Evolutionary conservation across 441 rosid species (phyloP).

Genomic region (Melastoma candidum): DNA sequence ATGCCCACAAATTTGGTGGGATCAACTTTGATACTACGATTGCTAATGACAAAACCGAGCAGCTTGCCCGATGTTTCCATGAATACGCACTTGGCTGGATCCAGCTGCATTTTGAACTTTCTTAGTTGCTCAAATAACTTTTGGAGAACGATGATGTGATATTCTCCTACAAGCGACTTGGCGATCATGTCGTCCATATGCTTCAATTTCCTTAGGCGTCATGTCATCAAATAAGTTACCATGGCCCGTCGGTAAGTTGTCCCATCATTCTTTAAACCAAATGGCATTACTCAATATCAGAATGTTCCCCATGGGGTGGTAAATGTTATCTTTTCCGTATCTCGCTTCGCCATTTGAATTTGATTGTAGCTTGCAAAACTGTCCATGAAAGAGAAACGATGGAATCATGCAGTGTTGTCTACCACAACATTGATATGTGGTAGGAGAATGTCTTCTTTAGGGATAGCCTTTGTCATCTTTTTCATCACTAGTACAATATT

Average conservation of each 20-base stretch:
- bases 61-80: neutral
- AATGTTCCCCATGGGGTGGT: neutral
- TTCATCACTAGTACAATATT: too few species aligned
- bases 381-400: slow-evolving; percentile 1
- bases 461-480: neutral
- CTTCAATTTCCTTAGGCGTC: too few species aligned
- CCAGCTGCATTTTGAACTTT: neutral
- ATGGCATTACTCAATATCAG: slow-evolving; percentile 2
- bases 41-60: neutral
- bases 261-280: slow-evolving; percentile 2
- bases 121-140: neutral
- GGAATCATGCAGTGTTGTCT: neutral
- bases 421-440: slow-evolving; percentile 4
- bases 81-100: neutral
- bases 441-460: slow-evolving; percentile 1
- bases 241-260: slow-evolving; percentile 1
- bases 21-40: neutral
- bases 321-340: slow-evolving; percentile 1
- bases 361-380: neutral
- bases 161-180: too few species aligned
- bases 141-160: too few species aligned
- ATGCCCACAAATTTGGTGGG: neutral
- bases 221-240: too few species aligned
- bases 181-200: neutral
- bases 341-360: neutral